A percentile compares a stretch with the other conserved stretches of the same genome.
Evolutionary conservation across 768 basidiomycete genomes (phyloP).

Genomic region (Trametes punicea): DNA sequence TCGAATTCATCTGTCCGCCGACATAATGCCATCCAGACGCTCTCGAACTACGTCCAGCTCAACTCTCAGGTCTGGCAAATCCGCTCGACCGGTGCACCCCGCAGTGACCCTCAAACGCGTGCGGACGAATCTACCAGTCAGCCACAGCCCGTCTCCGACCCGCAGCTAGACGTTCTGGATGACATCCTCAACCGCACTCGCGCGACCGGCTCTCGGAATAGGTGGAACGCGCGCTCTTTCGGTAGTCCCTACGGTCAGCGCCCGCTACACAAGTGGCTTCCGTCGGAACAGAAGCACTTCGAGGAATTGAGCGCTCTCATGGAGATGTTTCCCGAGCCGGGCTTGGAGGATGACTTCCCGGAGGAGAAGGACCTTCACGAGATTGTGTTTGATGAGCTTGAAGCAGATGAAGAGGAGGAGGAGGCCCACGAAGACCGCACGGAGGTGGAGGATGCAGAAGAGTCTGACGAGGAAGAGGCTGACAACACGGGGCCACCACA

Average conservation of each 20-base stretch:
- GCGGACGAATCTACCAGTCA: not conserved
- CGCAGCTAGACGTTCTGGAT: conserved; percentile 1
- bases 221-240: conserved; percentile 15
- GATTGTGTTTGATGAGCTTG: not conserved
- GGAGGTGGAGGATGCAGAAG: not conserved
- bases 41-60: conserved; percentile 8
- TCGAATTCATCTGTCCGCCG: conserved; percentile 15
- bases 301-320: conserved; percentile 6
- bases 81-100: not conserved
- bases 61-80: conserved; percentile 10
- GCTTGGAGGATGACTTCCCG: not conserved
- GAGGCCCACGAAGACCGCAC: conserved; percentile 3
- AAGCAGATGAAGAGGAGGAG: not conserved
- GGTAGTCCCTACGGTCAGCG: conserved; percentile 12
- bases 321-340: conserved; percentile 11
- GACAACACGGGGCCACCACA: not conserved
- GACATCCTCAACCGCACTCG: conserved; percentile 1
- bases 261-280: conserved; percentile 4
- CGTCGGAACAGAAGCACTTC: conserved; percentile 1
- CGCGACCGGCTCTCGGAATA: conserved; percentile 9
- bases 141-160: not conserved
- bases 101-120: not conserved
- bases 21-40: conserved; percentile 10
- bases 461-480: not conserved
- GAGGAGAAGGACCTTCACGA: conserved; percentile 4